Evolutionary conservation across 2,329 filamentous ascomycete species (phyloP), one percentile per base, ranked within the genome.

Genomic region (Fusarium haematococcum): DNA sequence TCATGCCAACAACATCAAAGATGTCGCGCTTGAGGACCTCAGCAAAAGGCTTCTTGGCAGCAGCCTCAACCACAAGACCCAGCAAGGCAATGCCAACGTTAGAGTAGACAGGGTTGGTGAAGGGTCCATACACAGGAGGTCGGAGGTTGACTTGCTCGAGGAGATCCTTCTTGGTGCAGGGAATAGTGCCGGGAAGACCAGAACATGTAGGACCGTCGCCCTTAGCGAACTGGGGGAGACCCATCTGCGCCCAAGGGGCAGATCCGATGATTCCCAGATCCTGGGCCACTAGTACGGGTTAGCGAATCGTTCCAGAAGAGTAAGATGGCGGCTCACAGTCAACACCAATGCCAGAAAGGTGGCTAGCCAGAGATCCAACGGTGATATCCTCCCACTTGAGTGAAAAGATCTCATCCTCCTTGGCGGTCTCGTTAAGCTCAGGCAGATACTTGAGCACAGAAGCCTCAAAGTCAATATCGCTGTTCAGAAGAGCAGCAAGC

Each of bases 321-420:
- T 1, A 6, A n/a, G 7, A 18, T 6, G 5, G 8, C 2, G 1
- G 65, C 80, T 77, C 76, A 85, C 80, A 76, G 48, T 84, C 83
- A 11, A 79, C 80, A 0, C 77, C 80, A 27, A 88, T 77, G 0
- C 87, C 87, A 18, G 83, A 83, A 13, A 88, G 79, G 48, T 88
- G 87, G 4, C 81, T 83, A 2, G 85, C 84, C 10, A 89, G 77
- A 23, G 85, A 81, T 6, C 81, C 82, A 6, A 88, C 77, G 0
- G 86, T 88, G 35, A 89, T 79, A 11, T 86, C 83, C 39, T 87
- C 82, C 87, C 87, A 89, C 48, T 83, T 77, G 3, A 86, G 78
- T 1, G 80, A 77, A 27, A 79, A 77, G 9, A 85, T 76, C 5
- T 75, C 74, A 54, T 83, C 79, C 8, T 77, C 61, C 2, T 77